A percentile compares a stretch with the other conserved stretches of the same genome.
These are phyloP conservation scores for Mycothermus thermophilus DNA, from an alignment of 495 filamentous ascomycete species.

Conservation along the genomic window DNA sequence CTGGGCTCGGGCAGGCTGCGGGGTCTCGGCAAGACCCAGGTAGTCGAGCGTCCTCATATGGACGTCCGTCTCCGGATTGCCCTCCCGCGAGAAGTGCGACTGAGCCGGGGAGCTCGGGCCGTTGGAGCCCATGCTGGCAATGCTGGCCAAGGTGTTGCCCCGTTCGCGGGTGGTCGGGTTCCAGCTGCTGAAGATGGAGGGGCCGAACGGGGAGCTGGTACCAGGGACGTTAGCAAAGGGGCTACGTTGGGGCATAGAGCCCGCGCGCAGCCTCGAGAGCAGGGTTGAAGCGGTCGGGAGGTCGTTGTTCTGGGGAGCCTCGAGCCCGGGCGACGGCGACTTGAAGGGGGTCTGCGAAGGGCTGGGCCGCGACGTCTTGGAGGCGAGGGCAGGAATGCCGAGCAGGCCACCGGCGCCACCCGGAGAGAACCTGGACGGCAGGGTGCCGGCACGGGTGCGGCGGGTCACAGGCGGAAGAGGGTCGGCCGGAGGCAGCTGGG, in stretches of 20 bases:
- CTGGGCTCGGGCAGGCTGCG: conserved; percentile 61
- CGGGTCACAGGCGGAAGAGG: conserved; percentile 43
- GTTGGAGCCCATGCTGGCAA: conserved; percentile 59
- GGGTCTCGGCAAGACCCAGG: conserved; percentile 86
- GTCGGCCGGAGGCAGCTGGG: conserved; percentile 46
- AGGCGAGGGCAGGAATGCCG: conserved; percentile 48
- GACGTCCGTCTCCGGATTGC: conserved; percentile 68
- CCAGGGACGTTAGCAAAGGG: conserved; percentile 45
- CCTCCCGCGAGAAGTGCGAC: conserved; percentile 80
- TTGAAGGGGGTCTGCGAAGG: conserved; percentile 86
- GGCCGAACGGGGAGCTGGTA: conserved; percentile 59
- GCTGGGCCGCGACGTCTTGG: conserved; percentile 75
- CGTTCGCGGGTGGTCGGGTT: conserved; percentile 62
- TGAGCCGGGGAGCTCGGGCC: conserved; percentile 76
- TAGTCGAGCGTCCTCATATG: conserved; percentile 90
- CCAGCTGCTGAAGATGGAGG: conserved; percentile 75
- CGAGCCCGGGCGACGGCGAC: conserved; percentile 57
- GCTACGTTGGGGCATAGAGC: conserved; percentile 85
- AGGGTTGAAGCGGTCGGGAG: conserved; percentile 52
- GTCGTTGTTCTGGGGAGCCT: conserved; percentile 35
- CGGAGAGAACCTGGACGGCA: conserved; percentile 83
- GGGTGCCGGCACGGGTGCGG: conserved; percentile 83
- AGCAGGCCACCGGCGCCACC: conserved; percentile 46
- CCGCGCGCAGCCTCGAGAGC: conserved; percentile 77
- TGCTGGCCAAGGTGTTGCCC: conserved; percentile 73